These are phyloP conservation scores for Chlorella sp. DNA, from an alignment of 139 green algal genomes.

Conservation along the genomic window DNA sequence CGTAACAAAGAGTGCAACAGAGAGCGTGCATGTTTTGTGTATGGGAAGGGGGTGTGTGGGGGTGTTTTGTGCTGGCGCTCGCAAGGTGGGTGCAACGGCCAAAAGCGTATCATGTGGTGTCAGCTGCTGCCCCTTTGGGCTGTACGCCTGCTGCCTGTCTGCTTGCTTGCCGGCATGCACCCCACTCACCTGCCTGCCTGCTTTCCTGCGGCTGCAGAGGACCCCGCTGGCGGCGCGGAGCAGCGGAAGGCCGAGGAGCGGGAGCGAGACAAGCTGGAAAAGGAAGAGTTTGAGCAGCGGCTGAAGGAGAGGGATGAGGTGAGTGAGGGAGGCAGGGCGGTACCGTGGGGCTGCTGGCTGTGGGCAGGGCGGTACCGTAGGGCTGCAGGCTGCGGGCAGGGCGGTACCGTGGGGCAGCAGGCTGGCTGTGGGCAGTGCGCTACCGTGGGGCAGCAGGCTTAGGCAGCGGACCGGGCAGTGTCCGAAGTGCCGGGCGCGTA, in stretches of 20 bases:
- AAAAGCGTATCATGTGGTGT: no score
- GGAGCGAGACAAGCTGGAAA: constrained; percentile 70
- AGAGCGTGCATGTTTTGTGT: background rate
- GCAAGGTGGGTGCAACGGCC: no score
- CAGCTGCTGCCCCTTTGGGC: background rate
- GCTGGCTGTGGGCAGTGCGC: no score
- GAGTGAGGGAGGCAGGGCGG: background rate
- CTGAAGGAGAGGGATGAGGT: constrained; percentile 67
- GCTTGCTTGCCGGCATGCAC: background rate
- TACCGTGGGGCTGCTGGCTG: background rate
- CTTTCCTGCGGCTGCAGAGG: constrained; percentile 34
- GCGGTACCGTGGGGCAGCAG: background rate
- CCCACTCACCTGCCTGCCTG: background rate
- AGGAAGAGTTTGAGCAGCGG: constrained; percentile 92
- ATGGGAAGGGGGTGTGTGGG: background rate
- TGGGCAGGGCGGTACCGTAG: background rate
- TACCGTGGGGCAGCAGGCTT: no score
- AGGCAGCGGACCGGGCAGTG: no score
- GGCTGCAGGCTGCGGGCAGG: background rate
- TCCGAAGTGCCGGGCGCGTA: no score
- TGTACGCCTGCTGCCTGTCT: background rate
- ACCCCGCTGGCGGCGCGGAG: constrained; percentile 40
- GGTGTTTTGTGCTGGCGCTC: background rate
- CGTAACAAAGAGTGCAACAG: background rate
- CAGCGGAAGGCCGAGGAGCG: constrained; percentile 48